phyloP scores from a whole-genome alignment of 2,329 filamentous ascomycete genomes.

The Ceratocystis alfenasii region DNA sequence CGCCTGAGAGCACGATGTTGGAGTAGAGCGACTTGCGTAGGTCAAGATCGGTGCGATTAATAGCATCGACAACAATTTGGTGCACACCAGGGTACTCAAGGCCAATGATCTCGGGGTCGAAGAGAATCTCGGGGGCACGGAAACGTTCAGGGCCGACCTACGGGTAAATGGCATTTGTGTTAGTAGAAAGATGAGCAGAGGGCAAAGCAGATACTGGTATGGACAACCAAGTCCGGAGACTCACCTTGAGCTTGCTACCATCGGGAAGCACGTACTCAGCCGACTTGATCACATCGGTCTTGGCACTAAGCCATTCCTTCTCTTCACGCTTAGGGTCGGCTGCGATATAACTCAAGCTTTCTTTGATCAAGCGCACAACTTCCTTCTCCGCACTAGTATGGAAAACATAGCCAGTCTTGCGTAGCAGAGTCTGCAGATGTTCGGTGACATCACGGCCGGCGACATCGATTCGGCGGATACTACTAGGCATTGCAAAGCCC shows the following conservation, averaged over 20 bases:
- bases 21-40: constrained; percentile 85
- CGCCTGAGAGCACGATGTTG: constrained; percentile 94
- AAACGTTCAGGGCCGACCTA: constrained; percentile 88
- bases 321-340: constrained; percentile 86
- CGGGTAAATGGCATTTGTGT: constrained; percentile 17
- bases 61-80: constrained; percentile 94
- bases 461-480: constrained; percentile 90
- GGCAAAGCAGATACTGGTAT: neutral
- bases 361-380: constrained; percentile 94
- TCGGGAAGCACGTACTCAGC: constrained; percentile 86
- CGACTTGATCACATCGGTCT: constrained; percentile 63
- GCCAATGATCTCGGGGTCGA: constrained; percentile 93
- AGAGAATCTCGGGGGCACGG: constrained; percentile 90
- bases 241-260: constrained; percentile 80
- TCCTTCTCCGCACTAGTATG: constrained; percentile 99
- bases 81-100: constrained; percentile 95
- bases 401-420: constrained; percentile 88
- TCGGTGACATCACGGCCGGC: constrained; percentile 94
- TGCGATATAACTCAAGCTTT: constrained; percentile 84
- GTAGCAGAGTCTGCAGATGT: constrained; percentile 76
- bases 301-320: constrained; percentile 81
- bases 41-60: constrained; percentile 89
- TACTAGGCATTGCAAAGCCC: constrained; percentile 91
- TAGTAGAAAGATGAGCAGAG: neutral
- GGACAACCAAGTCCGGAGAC: constrained; percentile 11